Conservation (phyloP, 2,329 filamentous ascomycete genomes). For the Alternaria conjuncta region DNA sequence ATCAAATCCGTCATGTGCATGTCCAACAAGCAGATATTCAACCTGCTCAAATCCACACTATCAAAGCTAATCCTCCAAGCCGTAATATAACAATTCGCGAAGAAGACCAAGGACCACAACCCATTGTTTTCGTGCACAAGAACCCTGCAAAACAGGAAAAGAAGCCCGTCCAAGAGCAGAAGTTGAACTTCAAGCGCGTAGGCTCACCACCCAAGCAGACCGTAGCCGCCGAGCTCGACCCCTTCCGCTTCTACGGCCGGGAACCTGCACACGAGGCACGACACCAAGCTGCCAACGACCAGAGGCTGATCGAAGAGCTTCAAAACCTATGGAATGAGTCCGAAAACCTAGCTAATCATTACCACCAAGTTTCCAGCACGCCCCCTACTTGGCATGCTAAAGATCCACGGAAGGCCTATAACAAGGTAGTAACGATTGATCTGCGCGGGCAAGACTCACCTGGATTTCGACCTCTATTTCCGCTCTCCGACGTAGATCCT, state of each 20-base stretch:
- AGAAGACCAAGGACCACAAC: neutral
- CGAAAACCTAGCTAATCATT: too few species aligned
- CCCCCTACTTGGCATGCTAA: too few species aligned
- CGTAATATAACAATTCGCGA: neutral
- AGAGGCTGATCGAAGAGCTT: neutral
- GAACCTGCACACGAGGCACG: neutral
- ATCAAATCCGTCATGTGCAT: neutral
- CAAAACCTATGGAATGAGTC: too few species aligned
- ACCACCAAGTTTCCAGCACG: too few species aligned
- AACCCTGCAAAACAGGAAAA: neutral
- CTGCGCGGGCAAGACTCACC: too few species aligned
- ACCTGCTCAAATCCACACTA: neutral
- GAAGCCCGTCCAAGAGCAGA: neutral
- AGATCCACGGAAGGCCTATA: too few species aligned
- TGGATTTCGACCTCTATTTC: neutral
- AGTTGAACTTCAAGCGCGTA: neutral
- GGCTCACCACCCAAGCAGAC: neutral
- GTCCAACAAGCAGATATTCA: fast-evolving
- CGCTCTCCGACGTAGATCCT: fast-evolving
- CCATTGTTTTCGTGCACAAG: neutral
- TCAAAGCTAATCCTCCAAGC: neutral
- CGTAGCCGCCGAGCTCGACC: neutral
- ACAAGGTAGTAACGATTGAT: too few species aligned
- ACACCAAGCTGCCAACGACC: neutral
- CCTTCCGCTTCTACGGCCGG: neutral